These are phyloP conservation scores for Cytospora schulzeri DNA, from an alignment of 2,329 filamentous ascomycete genomes.

Conservation along the genomic window DNA sequence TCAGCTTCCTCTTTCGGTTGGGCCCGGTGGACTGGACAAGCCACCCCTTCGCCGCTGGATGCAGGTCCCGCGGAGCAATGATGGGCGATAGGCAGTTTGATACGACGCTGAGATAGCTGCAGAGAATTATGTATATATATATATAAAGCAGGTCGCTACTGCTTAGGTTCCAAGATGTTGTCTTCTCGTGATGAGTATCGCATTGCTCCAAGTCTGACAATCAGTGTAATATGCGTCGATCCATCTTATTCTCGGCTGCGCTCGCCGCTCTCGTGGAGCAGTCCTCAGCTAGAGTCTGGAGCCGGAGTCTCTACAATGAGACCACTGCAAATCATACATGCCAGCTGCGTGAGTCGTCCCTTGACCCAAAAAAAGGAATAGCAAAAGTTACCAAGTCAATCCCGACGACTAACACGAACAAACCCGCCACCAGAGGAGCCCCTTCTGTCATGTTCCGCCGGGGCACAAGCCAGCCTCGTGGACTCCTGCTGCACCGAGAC, in stretches of 20 bases:
- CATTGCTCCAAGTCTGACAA: not conserved
- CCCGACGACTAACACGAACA: slow-evolving; percentile 18
- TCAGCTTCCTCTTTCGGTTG: slow-evolving; percentile 30
- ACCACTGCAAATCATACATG: slow-evolving; percentile 60
- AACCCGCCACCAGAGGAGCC: slow-evolving; percentile 37
- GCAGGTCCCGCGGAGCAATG: not conserved
- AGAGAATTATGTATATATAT: too few relatives aligned
- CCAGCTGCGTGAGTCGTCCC: slow-evolving; percentile 43
- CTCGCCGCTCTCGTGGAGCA: slow-evolving; percentile 35
- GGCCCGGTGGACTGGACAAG: not conserved
- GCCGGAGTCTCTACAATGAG: slow-evolving; percentile 44
- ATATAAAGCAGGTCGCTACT: not conserved
- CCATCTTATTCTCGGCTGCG: slow-evolving; percentile 29
- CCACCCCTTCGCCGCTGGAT: not conserved
- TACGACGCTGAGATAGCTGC: not conserved
- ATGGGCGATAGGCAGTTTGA: not conserved
- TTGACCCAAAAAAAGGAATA: not conserved
- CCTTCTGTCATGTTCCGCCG: slow-evolving; percentile 51
- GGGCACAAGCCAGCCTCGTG: slow-evolving; percentile 46
- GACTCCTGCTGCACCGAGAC: slow-evolving; percentile 69
- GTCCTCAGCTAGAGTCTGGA: slow-evolving; percentile 34
- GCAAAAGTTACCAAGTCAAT: not conserved
- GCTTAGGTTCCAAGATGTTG: not conserved
- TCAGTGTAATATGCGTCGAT: slow-evolving; percentile 33
- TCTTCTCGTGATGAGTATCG: not conserved